Base-by-base conservation (phyloP, 1,284 basidiomycete species). In the Pterulicium gracile region DNA sequence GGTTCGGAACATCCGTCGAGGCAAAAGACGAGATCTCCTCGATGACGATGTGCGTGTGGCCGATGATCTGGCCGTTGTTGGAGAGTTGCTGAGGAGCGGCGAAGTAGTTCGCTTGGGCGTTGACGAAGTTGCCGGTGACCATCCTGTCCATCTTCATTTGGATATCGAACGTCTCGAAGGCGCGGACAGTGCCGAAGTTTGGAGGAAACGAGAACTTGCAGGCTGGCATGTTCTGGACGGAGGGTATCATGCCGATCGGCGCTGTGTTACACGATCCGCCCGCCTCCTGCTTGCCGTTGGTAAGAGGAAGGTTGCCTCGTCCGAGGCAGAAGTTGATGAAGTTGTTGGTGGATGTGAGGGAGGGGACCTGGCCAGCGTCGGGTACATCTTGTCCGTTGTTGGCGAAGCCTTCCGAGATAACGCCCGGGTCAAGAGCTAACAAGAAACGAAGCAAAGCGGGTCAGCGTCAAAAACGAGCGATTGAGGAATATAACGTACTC, bases 41-140 rank as follows among this genome's bases (percentile, higher is more conserved):
- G 47, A 81, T 63, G 24, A 74, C 73, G 52, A 79, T 61, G 55
- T 81, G 78, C 14, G 65, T 56, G 59, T 77, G 75, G 1, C 77
- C 76, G 50, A 68, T 56, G 48, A 69, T 63, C 15, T 60, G 55
- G 51, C 75, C 78, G 4, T 54, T 52, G 67, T 51, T 45, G 55
- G 73, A 65, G 18, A 78, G 59, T 54, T 75, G 68, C 54, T 77
- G 63, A 44, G 80, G 81, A 50, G 72, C 63, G 54, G 67, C 56
- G 60, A 69, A 72, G 64, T 73, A 80, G 60, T 72, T 79, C 23
- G n/a, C 21, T 72, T 66, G 23, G 69, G 77, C 68, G 61, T 69
- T 70, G 46, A 62, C 64, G 56, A 77, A 75, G 58, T 56, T 55
- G 48, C 75, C 72, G 32, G 69, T 64, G 39, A 61, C 55, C 46